phyloP scores from a whole-genome alignment of 2,329 filamentous ascomycete species.

The Fusarium brevicatenulatum region DNA sequence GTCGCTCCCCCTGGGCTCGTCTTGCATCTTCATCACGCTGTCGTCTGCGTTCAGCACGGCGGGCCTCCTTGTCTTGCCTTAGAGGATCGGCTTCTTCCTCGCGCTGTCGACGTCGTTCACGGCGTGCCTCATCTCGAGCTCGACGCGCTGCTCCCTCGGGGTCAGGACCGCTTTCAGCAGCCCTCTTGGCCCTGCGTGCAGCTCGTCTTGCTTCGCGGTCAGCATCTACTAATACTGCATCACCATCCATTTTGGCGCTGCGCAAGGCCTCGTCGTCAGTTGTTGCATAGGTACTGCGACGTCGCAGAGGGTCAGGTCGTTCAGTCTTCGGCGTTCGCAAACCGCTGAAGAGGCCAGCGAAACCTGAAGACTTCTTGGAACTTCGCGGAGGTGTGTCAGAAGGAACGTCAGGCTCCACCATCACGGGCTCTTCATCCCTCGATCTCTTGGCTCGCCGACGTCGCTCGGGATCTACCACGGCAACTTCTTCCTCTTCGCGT shows the following conservation, averaged over 20 bases:
- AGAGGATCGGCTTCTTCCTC: slow-evolving; percentile 61
- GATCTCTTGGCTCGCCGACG: slow-evolving; percentile 49
- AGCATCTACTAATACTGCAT: slow-evolving; percentile 60
- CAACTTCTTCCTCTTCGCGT: slow-evolving; percentile 55
- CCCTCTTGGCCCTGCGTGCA: slow-evolving; percentile 68
- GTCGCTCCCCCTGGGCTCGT: slow-evolving; percentile 59
- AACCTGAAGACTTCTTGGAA: slow-evolving; percentile 61
- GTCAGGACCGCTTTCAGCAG: slow-evolving; percentile 57
- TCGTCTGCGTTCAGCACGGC: slow-evolving; percentile 63
- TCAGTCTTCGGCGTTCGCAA: slow-evolving; percentile 61
- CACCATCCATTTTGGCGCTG: slow-evolving; percentile 62
- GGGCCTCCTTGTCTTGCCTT: slow-evolving; percentile 58
- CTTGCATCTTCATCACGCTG: slow-evolving; percentile 41
- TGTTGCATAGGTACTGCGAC: slow-evolving; percentile 60
- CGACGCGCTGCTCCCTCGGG: slow-evolving; percentile 66
- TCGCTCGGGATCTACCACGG: slow-evolving; percentile 56
- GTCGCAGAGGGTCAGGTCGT: slow-evolving; percentile 51
- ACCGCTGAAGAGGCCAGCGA: slow-evolving; percentile 71
- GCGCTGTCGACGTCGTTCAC: slow-evolving; percentile 65
- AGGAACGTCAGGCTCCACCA: slow-evolving; percentile 50
- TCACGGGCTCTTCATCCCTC: slow-evolving; percentile 54
- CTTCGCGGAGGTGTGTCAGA: slow-evolving; percentile 49
- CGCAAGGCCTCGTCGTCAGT: slow-evolving; percentile 61
- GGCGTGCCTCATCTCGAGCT: slow-evolving; percentile 65
- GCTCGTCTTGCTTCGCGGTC: slow-evolving; percentile 71